Evolutionary conservation across 164 flowering plant species (phyloP).

Genomic region (Tinospora cordifolia): DNA sequence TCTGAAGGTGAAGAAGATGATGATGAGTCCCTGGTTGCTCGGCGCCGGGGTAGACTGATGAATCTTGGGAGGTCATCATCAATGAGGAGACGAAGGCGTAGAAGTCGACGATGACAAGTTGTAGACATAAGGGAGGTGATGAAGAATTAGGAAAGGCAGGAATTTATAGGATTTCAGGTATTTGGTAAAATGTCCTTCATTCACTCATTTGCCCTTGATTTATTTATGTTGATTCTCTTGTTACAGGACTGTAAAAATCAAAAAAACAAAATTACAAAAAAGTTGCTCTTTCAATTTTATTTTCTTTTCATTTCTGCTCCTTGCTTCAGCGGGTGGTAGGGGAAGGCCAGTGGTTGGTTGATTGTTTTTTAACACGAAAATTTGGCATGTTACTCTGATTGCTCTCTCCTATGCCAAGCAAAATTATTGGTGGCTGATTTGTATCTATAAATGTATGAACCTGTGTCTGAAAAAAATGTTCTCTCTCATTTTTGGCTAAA

Average conservation of each 20-base stretch:
- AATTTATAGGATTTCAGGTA: neutral
- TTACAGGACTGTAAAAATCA: neutral
- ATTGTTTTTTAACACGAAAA: neutral
- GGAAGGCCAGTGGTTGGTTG: neutral
- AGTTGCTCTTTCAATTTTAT: neutral
- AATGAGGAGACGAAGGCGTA: conserved; percentile 22
- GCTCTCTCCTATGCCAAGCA: neutral
- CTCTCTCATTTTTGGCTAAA: too few relatives aligned
- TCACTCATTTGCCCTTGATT: neutral
- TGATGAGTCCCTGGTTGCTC: conserved; percentile 3
- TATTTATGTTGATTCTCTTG: conserved; percentile 2
- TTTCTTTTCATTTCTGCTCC: neutral
- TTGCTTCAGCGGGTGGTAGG: neutral
- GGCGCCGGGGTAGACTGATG: conserved; percentile 13
- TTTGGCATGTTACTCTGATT: neutral
- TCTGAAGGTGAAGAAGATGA: conserved; percentile 22
- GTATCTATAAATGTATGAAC: too few relatives aligned
- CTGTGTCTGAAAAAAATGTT: too few relatives aligned
- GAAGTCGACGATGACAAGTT: conserved; percentile 17
- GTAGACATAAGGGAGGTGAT: conserved; percentile 3
- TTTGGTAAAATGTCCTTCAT: neutral
- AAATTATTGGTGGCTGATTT: too few relatives aligned
- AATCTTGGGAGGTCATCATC: conserved; percentile 18
- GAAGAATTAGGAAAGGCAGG: neutral
- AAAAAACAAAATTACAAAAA: neutral